A percentile compares a stretch with the other conserved stretches of the same genome.
Conservation (phyloP, 1,139 yeast species). For the Saccharomyces hybrid region DNA sequence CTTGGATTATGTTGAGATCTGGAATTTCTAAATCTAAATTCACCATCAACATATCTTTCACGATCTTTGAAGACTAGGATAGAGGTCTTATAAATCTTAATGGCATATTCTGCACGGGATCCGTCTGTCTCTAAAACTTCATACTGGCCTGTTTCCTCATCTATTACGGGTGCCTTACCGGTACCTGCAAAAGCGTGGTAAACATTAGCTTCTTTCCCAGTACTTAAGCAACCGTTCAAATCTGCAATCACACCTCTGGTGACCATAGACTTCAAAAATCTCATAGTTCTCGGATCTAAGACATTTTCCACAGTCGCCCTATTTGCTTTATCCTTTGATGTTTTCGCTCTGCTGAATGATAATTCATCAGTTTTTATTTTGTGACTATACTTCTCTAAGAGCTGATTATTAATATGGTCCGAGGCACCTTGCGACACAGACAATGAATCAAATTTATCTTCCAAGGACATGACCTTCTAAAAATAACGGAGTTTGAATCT, state of each 20-base stretch:
- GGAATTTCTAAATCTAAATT: constrained; percentile 79
- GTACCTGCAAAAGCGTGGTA: constrained; percentile 83
- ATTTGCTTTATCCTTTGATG: constrained; percentile 74
- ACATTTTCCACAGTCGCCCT: constrained; percentile 97
- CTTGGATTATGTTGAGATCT: constrained; percentile 88
- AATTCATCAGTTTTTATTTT: constrained; percentile 56
- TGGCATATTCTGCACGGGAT: constrained; percentile 57
- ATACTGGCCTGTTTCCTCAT: constrained; percentile 2
- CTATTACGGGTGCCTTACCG: constrained; percentile 19
- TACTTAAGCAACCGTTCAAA: constrained; percentile 88
- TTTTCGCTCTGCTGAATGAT: constrained; percentile 46
- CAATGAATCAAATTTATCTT: constrained; percentile 17
- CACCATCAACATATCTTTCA: constrained; percentile 94
- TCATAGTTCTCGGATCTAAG: constrained; percentile 85
- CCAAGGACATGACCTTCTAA: constrained; percentile 15
- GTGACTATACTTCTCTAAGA: constrained; percentile 53
- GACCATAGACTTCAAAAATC: constrained; percentile 72
- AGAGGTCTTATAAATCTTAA: constrained; percentile 92
- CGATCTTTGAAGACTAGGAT: constrained; percentile 93
- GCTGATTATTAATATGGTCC: constrained; percentile 44
- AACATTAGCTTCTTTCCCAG: constrained; percentile 98
- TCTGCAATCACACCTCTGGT: constrained; percentile 76
- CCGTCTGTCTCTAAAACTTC: constrained; percentile 1
- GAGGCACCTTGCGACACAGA: constrained; percentile 9
- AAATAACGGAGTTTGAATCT: neutral